Base-by-base conservation (phyloP, 768 basidiomycete genomes). In the Lyophyllum decastes region DNA sequence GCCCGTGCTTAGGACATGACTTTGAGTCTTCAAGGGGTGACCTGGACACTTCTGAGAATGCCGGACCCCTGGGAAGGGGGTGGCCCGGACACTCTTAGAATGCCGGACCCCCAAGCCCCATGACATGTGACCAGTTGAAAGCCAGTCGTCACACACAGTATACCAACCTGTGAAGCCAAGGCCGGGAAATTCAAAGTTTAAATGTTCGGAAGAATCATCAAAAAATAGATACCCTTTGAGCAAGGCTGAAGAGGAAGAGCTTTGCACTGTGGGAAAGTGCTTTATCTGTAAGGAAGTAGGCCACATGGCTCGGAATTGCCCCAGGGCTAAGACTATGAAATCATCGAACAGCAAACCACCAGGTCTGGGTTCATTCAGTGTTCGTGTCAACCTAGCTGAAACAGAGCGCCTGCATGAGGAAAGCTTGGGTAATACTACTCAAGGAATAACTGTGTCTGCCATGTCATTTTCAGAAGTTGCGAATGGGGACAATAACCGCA, bases 261-360 rank as follows among this genome's bases (percentile, higher is more conserved):
- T 61, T 2, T 25, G 48, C 1, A 62, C 67, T 2, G 59, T 61
- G 1, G 62, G 64, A 4, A 57, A 54, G n/a, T 70, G 69, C 50
- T 72, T 66, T 41, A 48, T 54, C 1, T 72, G 68, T 44, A 52
- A 60, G 3, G 61, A 64, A 35, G 17, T 14, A 0, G 69, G 68
- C 0, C 69, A 70, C 41, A 12, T 69, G 22, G 22, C 68, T 0
- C 33, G 67, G 1, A 66, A 68, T 26, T 70, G 71, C 34, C 71
- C 68, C 11, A 25, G 64, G 16, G 41, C 21, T 1, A 62, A 57
- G 49, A 48, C 40, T 0, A 35, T 64, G 9, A 54, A 56, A 33
- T 54, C 59, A 2, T 2, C 16, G 11, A 62, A 55, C 2, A 46
- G 48, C 1, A 68, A 68, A 33, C 69, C 69, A 2, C 69, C 67